A percentile compares a stretch with the other conserved stretches of the same genome.
phyloP scores from a whole-genome alignment of 345 rosid species.

The Cardamine occulta region DNA sequence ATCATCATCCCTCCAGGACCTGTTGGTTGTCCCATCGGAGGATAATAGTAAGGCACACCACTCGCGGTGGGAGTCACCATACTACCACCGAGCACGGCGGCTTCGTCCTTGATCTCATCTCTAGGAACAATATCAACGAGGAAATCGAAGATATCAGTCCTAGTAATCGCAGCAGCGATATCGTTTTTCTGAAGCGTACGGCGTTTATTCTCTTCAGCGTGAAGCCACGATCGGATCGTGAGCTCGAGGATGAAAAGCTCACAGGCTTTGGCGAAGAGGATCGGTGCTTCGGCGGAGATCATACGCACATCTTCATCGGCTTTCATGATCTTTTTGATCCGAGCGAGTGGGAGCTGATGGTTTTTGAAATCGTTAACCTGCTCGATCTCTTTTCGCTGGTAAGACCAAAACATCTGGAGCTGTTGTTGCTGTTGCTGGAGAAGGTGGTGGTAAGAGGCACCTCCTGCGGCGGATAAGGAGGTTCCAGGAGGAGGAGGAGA shows the following conservation, averaged over 20 bases:
- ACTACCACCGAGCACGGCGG: constrained; percentile 56
- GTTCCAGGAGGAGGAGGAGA: constrained; percentile 39
- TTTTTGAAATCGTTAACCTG: constrained; percentile 93
- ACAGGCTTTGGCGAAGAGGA: constrained; percentile 90
- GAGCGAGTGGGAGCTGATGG: constrained; percentile 93
- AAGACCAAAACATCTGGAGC: constrained; percentile 89
- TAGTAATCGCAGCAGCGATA: constrained; percentile 87
- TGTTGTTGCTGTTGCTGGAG: constrained; percentile 93
- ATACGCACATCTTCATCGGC: constrained; percentile 98
- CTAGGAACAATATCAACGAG: constrained; percentile 88
- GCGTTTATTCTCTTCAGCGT: constrained; percentile 94
- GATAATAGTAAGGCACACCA: constrained; percentile 84
- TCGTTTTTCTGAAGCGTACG: constrained; percentile 95
- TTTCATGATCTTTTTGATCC: constrained; percentile 98
- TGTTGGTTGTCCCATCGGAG: constrained; percentile 81
- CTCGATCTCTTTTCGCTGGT: constrained; percentile 90
- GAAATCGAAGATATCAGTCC: constrained; percentile 92
- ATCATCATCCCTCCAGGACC: constrained; percentile 89
- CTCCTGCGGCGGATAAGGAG: constrained; percentile 39
- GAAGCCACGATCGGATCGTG: constrained; percentile 96
- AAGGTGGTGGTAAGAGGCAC: constrained; percentile 75
- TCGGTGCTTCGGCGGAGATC: constrained; percentile 98
- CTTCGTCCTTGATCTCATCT: constrained; percentile 87
- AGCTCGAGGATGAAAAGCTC: constrained; percentile 95
- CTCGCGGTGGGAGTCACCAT: constrained; percentile 71